Base-by-base conservation (phyloP, 768 basidiomycete species). In the Strobilomyces dryophilus region DNA sequence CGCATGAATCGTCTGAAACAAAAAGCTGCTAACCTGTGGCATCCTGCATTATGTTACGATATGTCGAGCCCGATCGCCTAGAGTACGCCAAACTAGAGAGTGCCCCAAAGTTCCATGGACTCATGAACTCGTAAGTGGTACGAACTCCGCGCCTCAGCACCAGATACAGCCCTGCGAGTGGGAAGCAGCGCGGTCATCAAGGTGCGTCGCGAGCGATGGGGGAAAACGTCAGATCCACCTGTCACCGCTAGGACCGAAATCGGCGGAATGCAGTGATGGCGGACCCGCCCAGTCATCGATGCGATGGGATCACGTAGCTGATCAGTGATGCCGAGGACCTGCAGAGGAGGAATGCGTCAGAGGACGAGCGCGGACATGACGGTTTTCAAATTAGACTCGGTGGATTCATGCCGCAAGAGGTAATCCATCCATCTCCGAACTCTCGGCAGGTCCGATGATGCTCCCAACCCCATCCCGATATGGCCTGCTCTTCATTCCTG, bases 291-390 rank as follows among this genome's bases (percentile, higher is more conserved):
- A 14, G 37, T 27, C 32, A 40, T 32, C 47, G 35, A 21, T 32
- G 43, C 44, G 52, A 48, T 53, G 52, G 45, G n/a, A 50, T 60
- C 50, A 36, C 14, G 18, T 37, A 40, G 49, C 1, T 35, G 45
- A 54, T 59, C 51, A 51, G 24, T 46, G 54, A 50, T 49, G 49
- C 41, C 50, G 51, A 60, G 45, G 46, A 42, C 37, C 43, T 31
- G 42, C 43, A 31, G 18, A 50, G n/a, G 37, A n/a, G 40, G 41
- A 26, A 20, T 21, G 31, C 20, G 41, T n/a, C 43, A 50, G 44
- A 45, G n/a, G 24, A 26, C 34, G 31, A 36, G 34, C 39, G 18
- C 39, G 43, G 47, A 48, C 34, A 32, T 47, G 18, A n/a, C 20
- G 0, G 21, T 37, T 49, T 57, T 31, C 52, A 56, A 61, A 47